Evolutionary conservation across 208 protist species (phyloP), one percentile per base, ranked within the genome.

Genomic region (Strigomonas oncopelti): DNA sequence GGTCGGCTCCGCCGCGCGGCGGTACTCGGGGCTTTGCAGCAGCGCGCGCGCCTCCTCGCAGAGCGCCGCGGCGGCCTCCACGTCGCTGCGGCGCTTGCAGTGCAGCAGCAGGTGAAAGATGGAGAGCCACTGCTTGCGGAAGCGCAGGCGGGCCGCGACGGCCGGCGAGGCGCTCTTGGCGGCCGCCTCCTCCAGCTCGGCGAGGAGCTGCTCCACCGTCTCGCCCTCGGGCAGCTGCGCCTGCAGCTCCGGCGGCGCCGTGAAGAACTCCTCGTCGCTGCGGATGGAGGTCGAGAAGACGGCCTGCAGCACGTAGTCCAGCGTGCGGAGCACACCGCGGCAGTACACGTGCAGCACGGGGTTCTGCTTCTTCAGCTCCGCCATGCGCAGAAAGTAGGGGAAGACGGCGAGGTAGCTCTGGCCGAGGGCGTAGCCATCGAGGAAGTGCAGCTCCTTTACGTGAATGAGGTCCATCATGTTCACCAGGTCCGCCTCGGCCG

Each of bases 231-330:
- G 61, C 53, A 72, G 64, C 13, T 85, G 73, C 36, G 67, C 54
- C 71, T 89, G 75, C 31, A 91, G 61, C 63, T 87, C 83, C 20
- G 77, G 78, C 28, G 87, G 81, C 57, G 75, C 75, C 20, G 77
- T 69, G 75, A 82, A 70, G 77, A 91, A 91, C 78, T 94, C 88
- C 82, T 94, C 88, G 51, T 94, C 88, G 72, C 78, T 84, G 61
- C 84, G 88, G 61, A 91, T 87, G 14, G 77, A 75, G 3, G 85
- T 91, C 22, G 80, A 75, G 72, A 88, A 85, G 61, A 87, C 78
- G 56, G 84, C 79, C 73, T 78, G 75, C 71, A 87, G 62, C 0
- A 91, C 66, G 55, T 72, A 62, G 57, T 90, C 83, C 11, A 94
- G 67, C 25, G 61, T 77, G 38, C 79, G 76, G 52, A 85, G 75